Percentiles rank a stretch among this genome's conserved stretches.
Conservation (phyloP, 2,329 filamentous ascomycete species). For the Paecilomyces fulvus region DNA sequence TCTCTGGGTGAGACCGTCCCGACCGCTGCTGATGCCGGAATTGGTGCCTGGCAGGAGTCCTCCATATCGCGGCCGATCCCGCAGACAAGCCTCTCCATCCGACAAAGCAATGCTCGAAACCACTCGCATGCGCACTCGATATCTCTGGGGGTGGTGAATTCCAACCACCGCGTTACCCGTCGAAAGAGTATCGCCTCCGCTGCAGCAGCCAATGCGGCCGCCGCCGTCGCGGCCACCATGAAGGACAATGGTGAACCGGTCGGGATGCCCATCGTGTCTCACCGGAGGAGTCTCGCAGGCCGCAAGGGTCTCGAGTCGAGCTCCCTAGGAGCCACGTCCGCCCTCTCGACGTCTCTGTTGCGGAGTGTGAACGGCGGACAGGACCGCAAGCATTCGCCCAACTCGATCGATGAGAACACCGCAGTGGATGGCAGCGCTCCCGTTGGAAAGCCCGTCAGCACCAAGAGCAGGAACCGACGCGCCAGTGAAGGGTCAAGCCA, state of each 20-base stretch:
- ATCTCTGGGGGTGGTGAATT: conserved; percentile 67
- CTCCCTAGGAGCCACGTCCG: conserved; percentile 34
- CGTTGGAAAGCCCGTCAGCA: conserved; percentile 38
- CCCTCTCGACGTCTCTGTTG: conserved; percentile 35
- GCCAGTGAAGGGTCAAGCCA: conserved; percentile 83
- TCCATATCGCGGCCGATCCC: conserved; percentile 59
- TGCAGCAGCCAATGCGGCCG: conserved; percentile 62
- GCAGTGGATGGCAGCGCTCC: conserved; percentile 42
- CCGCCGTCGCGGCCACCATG: conserved; percentile 57
- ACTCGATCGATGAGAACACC: conserved; percentile 21
- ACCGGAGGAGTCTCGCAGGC: conserved; percentile 44
- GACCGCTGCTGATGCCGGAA: conserved; percentile 1
- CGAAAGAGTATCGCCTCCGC: conserved; percentile 86
- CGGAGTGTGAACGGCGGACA: conserved; percentile 29
- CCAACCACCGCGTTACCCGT: conserved; percentile 77
- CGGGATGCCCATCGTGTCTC: conserved; percentile 47
- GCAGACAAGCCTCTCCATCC: conserved; percentile 53
- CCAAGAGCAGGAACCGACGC: conserved; percentile 49
- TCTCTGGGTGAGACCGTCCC: neutral
- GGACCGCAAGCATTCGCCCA: conserved; percentile 32
- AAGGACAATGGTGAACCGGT: conserved; percentile 56
- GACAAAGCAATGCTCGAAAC: conserved; percentile 60
- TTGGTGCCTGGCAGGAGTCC: conserved; percentile 20
- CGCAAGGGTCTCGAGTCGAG: conserved; percentile 58
- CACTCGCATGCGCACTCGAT: conserved; percentile 64